Evolutionary conservation across 1,139 yeast genomes (phyloP), one percentile per base, ranked within the genome.

Genomic region (Yamadazyma taylorii): DNA sequence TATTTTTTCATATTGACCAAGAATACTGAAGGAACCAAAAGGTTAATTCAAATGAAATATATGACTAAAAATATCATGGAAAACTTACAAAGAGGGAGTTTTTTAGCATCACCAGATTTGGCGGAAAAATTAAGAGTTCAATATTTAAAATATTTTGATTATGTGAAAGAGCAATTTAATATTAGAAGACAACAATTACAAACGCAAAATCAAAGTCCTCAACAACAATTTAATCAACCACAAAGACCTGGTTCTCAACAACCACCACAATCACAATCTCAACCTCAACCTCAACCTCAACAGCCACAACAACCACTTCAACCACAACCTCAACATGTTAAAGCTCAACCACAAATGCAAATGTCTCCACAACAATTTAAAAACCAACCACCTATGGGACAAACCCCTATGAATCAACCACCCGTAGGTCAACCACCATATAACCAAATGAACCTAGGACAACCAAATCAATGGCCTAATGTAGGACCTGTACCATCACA

Each of bases 1-100:
- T 81, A 85, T 54, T 86, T 85, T 51, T 87, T 76, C 53, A 75
- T 83, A 42, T 69, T 87, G 39, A 83, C 94, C 1, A 78, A 82
- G 50, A 85, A 84, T 55, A 75, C 73, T 32, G 87, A 80, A 39
- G 90, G 87, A 5, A 84, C 95, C 1, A 79, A 79, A 51, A 75
- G 86, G 45, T 73, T 88, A 45, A 71, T 88, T 42, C 92, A 85
- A 56, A 79, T 86, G 73, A 82, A 87, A 58, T 73, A 79, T 44
- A 83, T 87, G 84, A 79, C 87, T 31, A 82, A 80, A 51, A 84
- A 82, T 55, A 85, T 87, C 43, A 65, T 82, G 53, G 94, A 86
- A 37, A 79, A 77, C 46, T 61, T 84, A 56, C 73, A 78, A 51
- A 67, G 79, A 58, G 80, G 85, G 27, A 60, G 75, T 39, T 81